phyloP scores from a whole-genome alignment of 2,329 filamentous ascomycete genomes.

The Neofusicoccum ribis region DNA sequence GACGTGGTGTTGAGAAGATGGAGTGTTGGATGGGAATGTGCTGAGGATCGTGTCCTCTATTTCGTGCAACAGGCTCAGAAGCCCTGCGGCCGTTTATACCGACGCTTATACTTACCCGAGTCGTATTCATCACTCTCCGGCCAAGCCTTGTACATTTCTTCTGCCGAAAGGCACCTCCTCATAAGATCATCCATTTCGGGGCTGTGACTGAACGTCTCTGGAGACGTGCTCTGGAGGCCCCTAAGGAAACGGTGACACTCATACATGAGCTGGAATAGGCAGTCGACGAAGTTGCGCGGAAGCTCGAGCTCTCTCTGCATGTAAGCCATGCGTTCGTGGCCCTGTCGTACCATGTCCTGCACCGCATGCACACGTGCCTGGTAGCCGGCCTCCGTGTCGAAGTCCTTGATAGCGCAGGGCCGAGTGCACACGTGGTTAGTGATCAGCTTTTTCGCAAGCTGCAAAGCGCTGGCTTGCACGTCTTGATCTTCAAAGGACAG shows the following conservation, averaged over 20 bases:
- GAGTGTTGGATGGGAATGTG: neutral
- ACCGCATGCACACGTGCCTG: neutral
- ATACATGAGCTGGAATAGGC: neutral
- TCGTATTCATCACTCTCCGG: conserved; percentile 18
- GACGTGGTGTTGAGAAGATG: neutral
- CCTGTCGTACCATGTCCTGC: neutral
- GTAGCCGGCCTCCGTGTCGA: neutral
- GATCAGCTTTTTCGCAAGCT: conserved; percentile 30
- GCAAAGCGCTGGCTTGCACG: conserved; percentile 29
- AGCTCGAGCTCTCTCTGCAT: conserved; percentile 3
- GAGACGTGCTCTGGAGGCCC: neutral
- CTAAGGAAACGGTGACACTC: conserved; percentile 6
- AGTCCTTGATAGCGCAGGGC: neutral
- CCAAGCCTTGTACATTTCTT: conserved; percentile 3
- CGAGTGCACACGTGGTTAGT: neutral
- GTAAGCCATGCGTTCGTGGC: neutral
- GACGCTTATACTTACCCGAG: conserved; percentile 15
- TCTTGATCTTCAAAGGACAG: conserved; percentile 33
- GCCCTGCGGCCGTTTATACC: neutral
- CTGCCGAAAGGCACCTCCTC: neutral
- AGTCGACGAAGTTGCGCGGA: neutral
- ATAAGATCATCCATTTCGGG: neutral
- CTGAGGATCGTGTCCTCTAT: neutral
- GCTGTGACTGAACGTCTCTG: neutral
- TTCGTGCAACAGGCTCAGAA: neutral